A percentile compares a stretch with the other conserved stretches of the same genome.
Conservation (phyloP, 78 protist genomes). For the Dictyostelium firmibasis region DNA sequence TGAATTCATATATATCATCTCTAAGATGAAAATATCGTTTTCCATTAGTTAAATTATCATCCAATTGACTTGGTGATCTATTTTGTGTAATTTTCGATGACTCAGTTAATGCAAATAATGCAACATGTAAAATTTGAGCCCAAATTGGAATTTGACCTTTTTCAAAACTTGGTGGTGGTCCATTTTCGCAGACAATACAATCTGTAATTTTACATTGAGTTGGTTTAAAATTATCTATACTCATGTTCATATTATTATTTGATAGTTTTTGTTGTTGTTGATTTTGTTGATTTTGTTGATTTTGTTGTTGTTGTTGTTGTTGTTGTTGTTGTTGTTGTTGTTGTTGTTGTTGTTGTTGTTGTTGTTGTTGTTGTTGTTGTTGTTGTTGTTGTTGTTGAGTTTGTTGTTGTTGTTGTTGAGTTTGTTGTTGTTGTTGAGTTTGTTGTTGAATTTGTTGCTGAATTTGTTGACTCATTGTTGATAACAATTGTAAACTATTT, state of each 20-base stretch:
- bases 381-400: background rate
- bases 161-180: conserved; percentile 66
- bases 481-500: background rate
- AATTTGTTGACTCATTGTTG: background rate
- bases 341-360: background rate
- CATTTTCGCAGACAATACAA: conserved; percentile 57
- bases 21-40: conserved; percentile 60
- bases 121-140: conserved; percentile 72
- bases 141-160: conserved; percentile 66
- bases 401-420: background rate
- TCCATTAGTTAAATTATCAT: conserved; percentile 17
- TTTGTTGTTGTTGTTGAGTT: background rate
- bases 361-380: background rate
- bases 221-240: background rate
- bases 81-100: conserved; percentile 18
- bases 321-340: background rate
- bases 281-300: too few species aligned
- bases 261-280: background rate
- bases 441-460: background rate
- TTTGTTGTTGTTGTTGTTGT: background rate
- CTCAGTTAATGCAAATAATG: conserved; percentile 50
- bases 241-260: background rate
- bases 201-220: conserved; percentile 33
- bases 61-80: background rate
- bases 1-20: conserved; percentile 74